Evolutionary conservation across 2,329 filamentous ascomycete genomes (phyloP).

Genomic region (Fusarium pilosicola): DNA sequence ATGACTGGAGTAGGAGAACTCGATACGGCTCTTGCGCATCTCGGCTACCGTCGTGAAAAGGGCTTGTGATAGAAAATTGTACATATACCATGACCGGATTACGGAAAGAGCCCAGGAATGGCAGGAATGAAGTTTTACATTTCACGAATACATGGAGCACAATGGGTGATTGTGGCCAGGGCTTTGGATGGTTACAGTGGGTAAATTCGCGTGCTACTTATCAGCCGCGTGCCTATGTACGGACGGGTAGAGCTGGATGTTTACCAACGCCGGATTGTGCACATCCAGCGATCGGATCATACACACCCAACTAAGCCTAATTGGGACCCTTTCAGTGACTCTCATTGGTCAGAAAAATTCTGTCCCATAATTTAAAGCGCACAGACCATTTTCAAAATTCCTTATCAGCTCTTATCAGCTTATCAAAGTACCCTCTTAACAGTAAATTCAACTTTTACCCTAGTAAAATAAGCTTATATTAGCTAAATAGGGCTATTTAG

Average conservation of each 20-base stretch:
- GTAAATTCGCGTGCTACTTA: background rate
- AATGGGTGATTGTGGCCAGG: background rate
- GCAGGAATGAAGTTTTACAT: slow-evolving; percentile 46
- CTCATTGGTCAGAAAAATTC: too few relatives aligned
- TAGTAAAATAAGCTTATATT: too few relatives aligned
- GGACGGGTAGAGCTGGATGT: background rate
- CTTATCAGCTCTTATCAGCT: too few relatives aligned
- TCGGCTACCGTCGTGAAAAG: slow-evolving; percentile 38
- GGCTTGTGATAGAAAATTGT: slow-evolving; percentile 51
- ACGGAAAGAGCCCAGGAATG: slow-evolving; percentile 44
- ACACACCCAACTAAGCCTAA: too few relatives aligned
- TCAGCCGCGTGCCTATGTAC: background rate
- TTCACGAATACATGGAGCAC: slow-evolving; percentile 9
- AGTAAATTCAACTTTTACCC: too few relatives aligned
- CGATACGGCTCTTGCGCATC: slow-evolving; percentile 30
- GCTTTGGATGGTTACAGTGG: background rate
- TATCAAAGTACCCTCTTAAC: too few relatives aligned
- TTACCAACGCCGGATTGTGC: too few relatives aligned
- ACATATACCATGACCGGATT: slow-evolving; percentile 54
- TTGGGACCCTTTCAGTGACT: too few relatives aligned
- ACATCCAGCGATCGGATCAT: too few relatives aligned
- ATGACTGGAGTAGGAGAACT: slow-evolving; percentile 31
- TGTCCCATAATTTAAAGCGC: too few relatives aligned
- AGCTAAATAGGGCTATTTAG: too few relatives aligned
- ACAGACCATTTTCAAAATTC: too few relatives aligned